Evolutionary conservation across 805 yeast species (phyloP), one percentile per base, ranked within the genome.

Genomic region (Wickerhamomyces bovis): DNA sequence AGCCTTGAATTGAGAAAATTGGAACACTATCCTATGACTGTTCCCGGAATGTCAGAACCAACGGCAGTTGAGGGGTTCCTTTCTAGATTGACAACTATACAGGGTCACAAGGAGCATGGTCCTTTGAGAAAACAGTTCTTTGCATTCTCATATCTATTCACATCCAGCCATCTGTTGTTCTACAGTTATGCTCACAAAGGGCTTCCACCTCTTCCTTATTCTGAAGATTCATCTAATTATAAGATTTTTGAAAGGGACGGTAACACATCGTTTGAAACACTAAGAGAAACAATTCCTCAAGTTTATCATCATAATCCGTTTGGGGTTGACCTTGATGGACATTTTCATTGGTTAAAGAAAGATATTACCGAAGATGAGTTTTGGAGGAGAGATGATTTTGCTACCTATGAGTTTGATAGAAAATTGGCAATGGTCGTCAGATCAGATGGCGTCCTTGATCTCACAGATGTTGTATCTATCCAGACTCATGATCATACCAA

Each of bases 51-150:
- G 18, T 42, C 52, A 1, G 95, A 85, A 58, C 97, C 97, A 0
- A 44, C 66, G 0, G 82, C 96, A 0, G 63, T 89, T 10, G 98
- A 92, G 65, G 98, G 98, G 0, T 89, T 85, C 60, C 62, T 90
- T 19, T 67, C 77, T 3, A 72, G 82, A 43, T 60, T 83, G 26
- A 73, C 82, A 0, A 72, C 78, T 39, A 70, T 75, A 47, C 58
- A 63, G 6, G 88, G 88, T 0, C 55, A 52, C 56, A 63, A 53
- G 49, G 64, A 58, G 48, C 64, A 44, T 13, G 52, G 60, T 22
- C 42, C 57, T 13, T 47, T 71, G 10, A 57, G 71, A 6, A 68
- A 71, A 28, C 64, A 75, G 30, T 73, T 77, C 45, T 73, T 73
- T 53, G 78, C 75, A 46, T 64, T 82, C 39, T 73, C 73, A 49